Conservation (phyloP, 495 filamentous ascomycete genomes). For the Talaromyces thailandensis region DNA sequence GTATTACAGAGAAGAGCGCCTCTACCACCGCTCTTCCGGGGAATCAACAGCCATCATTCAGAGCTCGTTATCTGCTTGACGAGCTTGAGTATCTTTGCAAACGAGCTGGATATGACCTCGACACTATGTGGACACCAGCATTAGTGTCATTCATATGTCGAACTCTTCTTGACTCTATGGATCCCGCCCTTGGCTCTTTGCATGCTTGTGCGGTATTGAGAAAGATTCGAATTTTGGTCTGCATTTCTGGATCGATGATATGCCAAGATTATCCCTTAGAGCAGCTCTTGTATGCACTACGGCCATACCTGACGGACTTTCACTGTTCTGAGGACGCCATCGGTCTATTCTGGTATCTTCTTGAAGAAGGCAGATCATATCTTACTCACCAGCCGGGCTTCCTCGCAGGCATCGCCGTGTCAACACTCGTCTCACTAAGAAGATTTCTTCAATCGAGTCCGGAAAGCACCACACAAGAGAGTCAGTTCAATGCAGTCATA, state of each 20-base stretch:
- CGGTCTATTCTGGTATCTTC: conserved; percentile 77
- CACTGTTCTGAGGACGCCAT: conserved; percentile 90
- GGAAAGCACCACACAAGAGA: conserved; percentile 65
- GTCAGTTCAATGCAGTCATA: conserved; percentile 60
- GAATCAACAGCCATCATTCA: conserved; percentile 82
- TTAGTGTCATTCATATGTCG: conserved; percentile 69
- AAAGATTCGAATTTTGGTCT: conserved; percentile 74
- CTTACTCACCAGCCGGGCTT: conserved; percentile 60
- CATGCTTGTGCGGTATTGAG: conserved; percentile 80
- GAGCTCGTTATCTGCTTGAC: conserved; percentile 59
- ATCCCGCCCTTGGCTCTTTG: conserved; percentile 80
- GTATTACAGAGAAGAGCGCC: conserved; percentile 56
- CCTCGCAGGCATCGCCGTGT: conserved; percentile 65
- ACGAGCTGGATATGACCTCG: conserved; percentile 52
- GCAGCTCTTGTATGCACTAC: conserved; percentile 76
- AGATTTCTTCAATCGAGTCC: conserved; percentile 61
- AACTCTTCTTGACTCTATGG: conserved; percentile 67
- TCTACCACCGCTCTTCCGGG: conserved; percentile 53
- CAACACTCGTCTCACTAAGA: conserved; percentile 63
- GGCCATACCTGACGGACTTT: conserved; percentile 67
- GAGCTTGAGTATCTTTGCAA: conserved; percentile 70
- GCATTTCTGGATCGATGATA: conserved; percentile 61
- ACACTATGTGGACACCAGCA: conserved; percentile 66
- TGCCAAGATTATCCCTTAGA: conserved; percentile 78
- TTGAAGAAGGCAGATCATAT: conserved; percentile 58